Percentiles rank a stretch among this genome's conserved stretches.
phyloP scores from a whole-genome alignment of 2,329 filamentous ascomycete species.

The Colletotrichum karsti region DNA sequence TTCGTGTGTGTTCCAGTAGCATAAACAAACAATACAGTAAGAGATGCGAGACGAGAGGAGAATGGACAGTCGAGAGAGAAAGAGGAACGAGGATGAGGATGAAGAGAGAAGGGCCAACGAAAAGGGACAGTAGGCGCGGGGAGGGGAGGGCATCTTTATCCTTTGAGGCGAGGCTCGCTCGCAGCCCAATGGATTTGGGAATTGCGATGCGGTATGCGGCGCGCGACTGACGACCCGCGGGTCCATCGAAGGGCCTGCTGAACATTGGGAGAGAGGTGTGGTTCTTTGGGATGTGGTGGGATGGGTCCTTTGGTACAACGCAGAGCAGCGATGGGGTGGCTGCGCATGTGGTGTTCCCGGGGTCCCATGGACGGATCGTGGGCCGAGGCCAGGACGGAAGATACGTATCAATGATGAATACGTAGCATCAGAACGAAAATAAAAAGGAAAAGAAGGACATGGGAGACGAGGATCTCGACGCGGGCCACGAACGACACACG shows the following conservation, averaged over 20 bases:
- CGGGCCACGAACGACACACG: conserved; percentile 5
- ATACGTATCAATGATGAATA: neutral
- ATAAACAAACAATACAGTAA: conserved; percentile 17
- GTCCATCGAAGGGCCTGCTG: neutral
- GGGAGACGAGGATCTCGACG: neutral
- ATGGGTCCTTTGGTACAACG: conserved; percentile 16
- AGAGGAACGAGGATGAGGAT: conserved; percentile 11
- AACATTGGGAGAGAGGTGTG: neutral
- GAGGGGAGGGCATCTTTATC: conserved; percentile 31
- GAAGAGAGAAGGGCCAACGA: conserved; percentile 24
- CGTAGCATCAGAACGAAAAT: neutral
- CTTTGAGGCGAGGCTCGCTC: conserved; percentile 14
- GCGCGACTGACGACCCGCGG: conserved; percentile 23
- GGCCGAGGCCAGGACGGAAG: conserved; percentile 7
- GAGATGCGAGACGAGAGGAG: conserved; percentile 5
- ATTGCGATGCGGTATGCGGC: conserved; percentile 31
- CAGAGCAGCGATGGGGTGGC: conserved; percentile 17
- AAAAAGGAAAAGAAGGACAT: neutral
- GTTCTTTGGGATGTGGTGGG: neutral
- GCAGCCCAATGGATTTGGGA: conserved; percentile 30
- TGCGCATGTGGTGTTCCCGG: conserved; percentile 7
- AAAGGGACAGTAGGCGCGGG: conserved; percentile 18
- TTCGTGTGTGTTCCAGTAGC: conserved; percentile 20
- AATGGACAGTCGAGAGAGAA: neutral
- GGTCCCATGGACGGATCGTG: conserved; percentile 18